Percentiles rank a stretch among this genome's conserved stretches.
phyloP scores from a whole-genome alignment of 108 stramenopile species.

The Cyclotella atomus region DNA sequence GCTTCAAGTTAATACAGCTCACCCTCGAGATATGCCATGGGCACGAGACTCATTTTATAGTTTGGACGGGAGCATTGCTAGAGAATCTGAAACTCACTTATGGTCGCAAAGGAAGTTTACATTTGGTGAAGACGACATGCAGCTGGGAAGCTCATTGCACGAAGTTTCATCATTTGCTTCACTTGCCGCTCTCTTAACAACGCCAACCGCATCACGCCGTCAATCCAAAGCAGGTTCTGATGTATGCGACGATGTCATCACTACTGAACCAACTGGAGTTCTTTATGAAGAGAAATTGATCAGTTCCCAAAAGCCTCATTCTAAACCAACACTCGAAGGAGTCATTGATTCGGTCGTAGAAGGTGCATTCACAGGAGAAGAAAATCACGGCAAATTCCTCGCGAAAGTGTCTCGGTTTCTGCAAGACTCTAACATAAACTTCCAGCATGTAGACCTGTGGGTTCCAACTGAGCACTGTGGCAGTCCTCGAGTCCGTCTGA shows the following conservation, averaged over 20 bases:
- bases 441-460: slow-evolving; percentile 80
- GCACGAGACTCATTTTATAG: slow-evolving; percentile 5
- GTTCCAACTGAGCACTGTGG: slow-evolving; percentile 49
- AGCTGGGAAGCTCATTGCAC: slow-evolving; percentile 8
- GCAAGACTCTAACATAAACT: slow-evolving; percentile 53
- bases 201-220: slow-evolving; percentile 44
- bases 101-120: slow-evolving; percentile 15
- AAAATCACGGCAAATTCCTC: slow-evolving; percentile 56
- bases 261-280: background rate
- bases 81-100: background rate
- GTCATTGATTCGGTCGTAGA: slow-evolving; percentile 34
- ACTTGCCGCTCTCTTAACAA: slow-evolving; percentile 21
- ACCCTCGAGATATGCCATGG: too few relatives aligned
- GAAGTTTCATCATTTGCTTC: slow-evolving; percentile 2
- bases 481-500: slow-evolving; percentile 16
- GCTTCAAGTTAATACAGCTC: slow-evolving; percentile 6
- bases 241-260: background rate
- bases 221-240: slow-evolving; percentile 25
- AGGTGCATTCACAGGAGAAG: slow-evolving; percentile 3
- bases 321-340: slow-evolving; percentile 18
- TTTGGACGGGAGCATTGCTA: background rate
- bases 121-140: slow-evolving; percentile 5
- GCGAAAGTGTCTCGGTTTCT: slow-evolving; percentile 56
- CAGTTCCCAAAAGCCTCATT: background rate
- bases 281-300: background rate